Evolutionary conservation across 768 basidiomycete species (phyloP), one percentile per base, ranked within the genome.

Genomic region (Terana coerulea): DNA sequence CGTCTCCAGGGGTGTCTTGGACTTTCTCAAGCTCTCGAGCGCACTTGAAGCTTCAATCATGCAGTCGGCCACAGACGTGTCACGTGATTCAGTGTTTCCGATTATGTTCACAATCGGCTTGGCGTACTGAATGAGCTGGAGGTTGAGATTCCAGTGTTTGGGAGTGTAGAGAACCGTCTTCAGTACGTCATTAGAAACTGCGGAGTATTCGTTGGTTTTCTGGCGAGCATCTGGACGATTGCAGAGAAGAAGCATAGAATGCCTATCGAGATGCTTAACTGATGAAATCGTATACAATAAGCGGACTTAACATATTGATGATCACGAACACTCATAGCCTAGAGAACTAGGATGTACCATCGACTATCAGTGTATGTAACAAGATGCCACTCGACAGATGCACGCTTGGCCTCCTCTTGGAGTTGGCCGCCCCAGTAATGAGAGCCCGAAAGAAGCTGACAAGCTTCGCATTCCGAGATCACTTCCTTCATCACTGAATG

Each of bases 371-470:
- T 26, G 39, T 50, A 26, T 25, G 25, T 21, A 36, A 30, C 41
- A 6, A 50, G n/a, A 5, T 14, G n/a, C 7, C 19, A 39, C 4
- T 49, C 61, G 5, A 65, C 35, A 1, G 53, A 49, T 5, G 47
- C 30, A 19, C 15, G 30, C 26, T 31, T 52, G 1, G 65, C 67
- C 6, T 53, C 44, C 1, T 40, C 15, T 14, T 57, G 36, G 2
- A 69, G 51, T 55, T 70, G 69, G 14, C 64, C 66, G n/a, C 68
- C 64, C 66, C 68, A 69, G 51, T 66, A 67, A 41, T 69, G 67
- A 1, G 65, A 70, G 2, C 49, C 25, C 65, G 63, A 59, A 70
- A 69, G 51, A 69, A 70, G 4, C 61, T 47, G 2, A 69, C 64
- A 24, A 68, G 64, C 4, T 50, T 31, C 1, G 59, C 51, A 28